Evolutionary conservation across 495 filamentous ascomycete genomes (phyloP).

Genomic region (Articulospora tetracladia): DNA sequence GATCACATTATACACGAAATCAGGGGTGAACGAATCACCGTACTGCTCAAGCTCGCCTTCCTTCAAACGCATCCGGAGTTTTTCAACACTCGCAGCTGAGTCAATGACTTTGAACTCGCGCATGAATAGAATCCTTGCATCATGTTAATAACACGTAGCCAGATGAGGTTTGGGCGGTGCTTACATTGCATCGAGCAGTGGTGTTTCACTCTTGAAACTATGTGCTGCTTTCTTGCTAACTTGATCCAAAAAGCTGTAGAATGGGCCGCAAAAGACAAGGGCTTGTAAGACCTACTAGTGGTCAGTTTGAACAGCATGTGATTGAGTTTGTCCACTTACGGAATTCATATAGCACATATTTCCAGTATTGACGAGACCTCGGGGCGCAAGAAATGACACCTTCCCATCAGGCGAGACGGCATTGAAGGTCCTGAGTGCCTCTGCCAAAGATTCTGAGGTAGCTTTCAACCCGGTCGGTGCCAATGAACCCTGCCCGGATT

Average conservation of each 20-base stretch:
- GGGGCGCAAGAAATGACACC: constrained; percentile 83
- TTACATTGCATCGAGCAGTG: constrained; percentile 86
- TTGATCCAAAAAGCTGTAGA: constrained; percentile 90
- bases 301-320: constrained; percentile 7
- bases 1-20: constrained; percentile 94
- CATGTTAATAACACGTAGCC: constrained; percentile 47
- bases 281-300: constrained; percentile 77
- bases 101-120: constrained; percentile 84
- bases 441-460: constrained; percentile 62
- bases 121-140: constrained; percentile 75
- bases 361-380: constrained; percentile 92
- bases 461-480: constrained; percentile 35
- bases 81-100: constrained; percentile 68
- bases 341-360: constrained; percentile 99
- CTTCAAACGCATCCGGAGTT: constrained; percentile 69
- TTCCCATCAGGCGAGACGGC: constrained; percentile 58
- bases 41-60: constrained; percentile 82
- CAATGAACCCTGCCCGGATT: constrained; percentile 10
- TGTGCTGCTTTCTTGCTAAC: constrained; percentile 77
- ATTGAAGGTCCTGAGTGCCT: constrained; percentile 65
- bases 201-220: constrained; percentile 93
- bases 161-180: constrained; percentile 31
- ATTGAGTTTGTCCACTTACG: constrained; percentile 48
- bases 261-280: constrained; percentile 86
- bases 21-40: constrained; percentile 86